phyloP scores from a whole-genome alignment of 1,284 basidiomycete genomes.

The Ustilago loliicola region DNA sequence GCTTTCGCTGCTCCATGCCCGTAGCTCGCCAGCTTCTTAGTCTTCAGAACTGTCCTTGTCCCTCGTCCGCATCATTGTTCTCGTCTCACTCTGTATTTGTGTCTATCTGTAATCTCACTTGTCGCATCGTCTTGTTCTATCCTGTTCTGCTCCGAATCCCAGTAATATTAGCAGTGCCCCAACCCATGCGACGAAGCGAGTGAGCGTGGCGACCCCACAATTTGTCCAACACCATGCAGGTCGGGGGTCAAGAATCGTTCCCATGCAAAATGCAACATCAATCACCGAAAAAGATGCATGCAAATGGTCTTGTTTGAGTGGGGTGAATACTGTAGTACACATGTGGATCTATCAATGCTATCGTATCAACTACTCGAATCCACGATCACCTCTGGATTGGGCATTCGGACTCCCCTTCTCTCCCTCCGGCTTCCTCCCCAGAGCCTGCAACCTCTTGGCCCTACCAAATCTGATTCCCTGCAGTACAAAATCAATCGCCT shows the following conservation, averaged over 20 bases:
- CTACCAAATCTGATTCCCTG: conserved; percentile 67
- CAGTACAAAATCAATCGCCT: conserved; percentile 75
- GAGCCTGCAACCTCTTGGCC: conserved; percentile 47
- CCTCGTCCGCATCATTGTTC: background rate
- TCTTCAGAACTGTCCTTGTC: background rate
- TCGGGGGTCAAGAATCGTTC: no score
- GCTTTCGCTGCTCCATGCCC: background rate
- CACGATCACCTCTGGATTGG: background rate
- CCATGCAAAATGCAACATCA: background rate
- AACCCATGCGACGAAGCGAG: no score
- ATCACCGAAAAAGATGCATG: background rate
- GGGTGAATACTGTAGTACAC: background rate
- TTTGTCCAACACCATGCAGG: no score
- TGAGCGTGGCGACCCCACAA: no score
- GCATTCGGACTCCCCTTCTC: conserved; percentile 4
- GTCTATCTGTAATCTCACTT: background rate
- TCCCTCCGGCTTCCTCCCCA: conserved; percentile 28
- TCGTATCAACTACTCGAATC: background rate
- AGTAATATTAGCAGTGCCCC: no score
- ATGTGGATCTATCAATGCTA: background rate
- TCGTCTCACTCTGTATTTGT: background rate
- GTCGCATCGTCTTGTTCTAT: background rate
- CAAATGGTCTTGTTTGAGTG: background rate
- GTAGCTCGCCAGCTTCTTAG: background rate
- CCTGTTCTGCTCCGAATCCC: no score